Evolutionary conservation across 176 grass and related monocot genomes (phyloP).

Genomic region (Aechmea fasciata): DNA sequence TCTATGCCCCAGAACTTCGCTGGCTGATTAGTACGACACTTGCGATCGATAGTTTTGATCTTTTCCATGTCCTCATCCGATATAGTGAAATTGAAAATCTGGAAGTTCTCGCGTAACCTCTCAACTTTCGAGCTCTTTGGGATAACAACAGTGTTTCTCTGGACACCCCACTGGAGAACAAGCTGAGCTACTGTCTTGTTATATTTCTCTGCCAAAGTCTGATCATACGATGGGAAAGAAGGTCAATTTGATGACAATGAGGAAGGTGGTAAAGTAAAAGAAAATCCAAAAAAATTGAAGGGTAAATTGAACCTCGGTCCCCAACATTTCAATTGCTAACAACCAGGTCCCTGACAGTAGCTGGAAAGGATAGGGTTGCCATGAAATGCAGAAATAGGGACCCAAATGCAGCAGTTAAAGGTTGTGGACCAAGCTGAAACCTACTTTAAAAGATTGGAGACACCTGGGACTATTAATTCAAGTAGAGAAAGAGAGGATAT

Average conservation of each 20-base stretch:
- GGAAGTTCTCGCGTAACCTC: constrained; percentile 61
- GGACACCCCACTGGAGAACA: constrained; percentile 65
- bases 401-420: no score
- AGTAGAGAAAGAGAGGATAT: background rate
- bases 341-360: no score
- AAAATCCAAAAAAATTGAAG: background rate
- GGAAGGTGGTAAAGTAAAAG: background rate
- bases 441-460: background rate
- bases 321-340: no score
- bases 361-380: no score
- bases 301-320: background rate
- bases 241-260: background rate
- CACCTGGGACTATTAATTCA: background rate
- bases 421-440: no score
- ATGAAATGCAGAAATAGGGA: no score
- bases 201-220: constrained; percentile 75
- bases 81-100: constrained; percentile 59
- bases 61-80: constrained; percentile 66
- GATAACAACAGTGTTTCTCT: constrained; percentile 84
- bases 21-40: constrained; percentile 71
- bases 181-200: constrained; percentile 59
- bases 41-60: constrained; percentile 65
- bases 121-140: constrained; percentile 81
- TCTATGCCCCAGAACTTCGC: constrained; percentile 91
- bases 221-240: background rate